Base-by-base conservation (phyloP, 1,139 yeast genomes). In the Diutina ranongensis region DNA sequence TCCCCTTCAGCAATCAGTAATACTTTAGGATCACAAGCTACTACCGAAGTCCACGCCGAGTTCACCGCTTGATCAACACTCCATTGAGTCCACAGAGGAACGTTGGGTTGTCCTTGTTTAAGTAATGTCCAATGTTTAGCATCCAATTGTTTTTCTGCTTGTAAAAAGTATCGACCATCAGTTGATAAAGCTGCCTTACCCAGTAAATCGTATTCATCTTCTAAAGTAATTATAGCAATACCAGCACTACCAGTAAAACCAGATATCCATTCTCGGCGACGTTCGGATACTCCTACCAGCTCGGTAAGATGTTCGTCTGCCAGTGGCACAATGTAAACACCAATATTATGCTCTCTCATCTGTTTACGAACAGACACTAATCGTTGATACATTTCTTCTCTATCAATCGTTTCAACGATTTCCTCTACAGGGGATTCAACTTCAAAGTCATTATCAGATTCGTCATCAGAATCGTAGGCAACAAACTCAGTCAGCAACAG, bases 201-300 rank as follows among this genome's bases (percentile, higher is more conserved):
- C 20, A 55, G 49, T 45, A 64, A 55, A 1, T 50, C 46, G 1
- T 56, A 60, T 2, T 47, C 59, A 49, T 67, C 65, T 12, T 62
- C 64, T 44, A 72, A 57, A 0, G 79, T 71, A 9, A 76, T 65
- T 12, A 76, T 64, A 1, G 78, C 78, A 20, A 74, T 58, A 10
- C 82, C 82, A 9, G 80, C 76, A 54, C 78, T 72, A 1, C 82
- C 82, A 2, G 78, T 71, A 52, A 76, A 76, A 0, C 77, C 81
- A 16, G 72, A 59, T 15, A 76, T 64, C 50, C 53, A 76, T 50
- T 67, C 76, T 47, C 80, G 60, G 46, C 80, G 61, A 46, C 67
- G 72, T 49, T 76, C 81, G 2, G 76, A 67, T 16, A 63, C 56
- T 0, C 79, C 68, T 0, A 79, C 72, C 50, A 74, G 69, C 50